These are phyloP conservation scores for Fraxinus paxiana DNA, from an alignment of 305 asterid genomes.

Conservation along the genomic window DNA sequence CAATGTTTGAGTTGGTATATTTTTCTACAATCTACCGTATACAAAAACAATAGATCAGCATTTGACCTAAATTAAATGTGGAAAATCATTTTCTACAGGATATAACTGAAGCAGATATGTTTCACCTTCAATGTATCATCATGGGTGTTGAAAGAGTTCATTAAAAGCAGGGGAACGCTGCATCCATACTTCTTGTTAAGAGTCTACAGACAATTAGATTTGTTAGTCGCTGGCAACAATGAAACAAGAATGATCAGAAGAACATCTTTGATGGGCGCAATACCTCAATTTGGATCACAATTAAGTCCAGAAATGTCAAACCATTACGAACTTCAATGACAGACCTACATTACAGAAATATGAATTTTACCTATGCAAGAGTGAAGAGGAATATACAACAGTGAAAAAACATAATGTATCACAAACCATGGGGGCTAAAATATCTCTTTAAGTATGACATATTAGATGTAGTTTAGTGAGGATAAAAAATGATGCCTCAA, in stretches of 20 bases:
- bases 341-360: constrained; percentile 47
- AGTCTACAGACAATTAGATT: constrained; percentile 45
- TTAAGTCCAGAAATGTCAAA: constrained; percentile 93
- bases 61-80: not conserved
- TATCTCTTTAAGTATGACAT: not conserved
- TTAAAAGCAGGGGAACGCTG: constrained; percentile 81
- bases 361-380: not conserved
- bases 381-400: not conserved
- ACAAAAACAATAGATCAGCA: constrained; percentile 20
- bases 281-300: constrained; percentile 96
- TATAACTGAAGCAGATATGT: not conserved
- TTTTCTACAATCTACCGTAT: constrained; percentile 72
- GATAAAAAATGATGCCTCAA: not conserved
- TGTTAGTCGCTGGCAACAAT: constrained; percentile 21
- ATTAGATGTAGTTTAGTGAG: constrained; percentile 9
- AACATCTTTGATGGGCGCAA: not conserved
- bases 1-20: constrained; percentile 60
- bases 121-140: constrained; percentile 88
- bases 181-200: constrained; percentile 82
- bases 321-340: constrained; percentile 96
- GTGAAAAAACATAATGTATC: not conserved
- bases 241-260: constrained; percentile 4
- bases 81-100: not conserved
- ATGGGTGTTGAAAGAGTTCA: constrained; percentile 97
- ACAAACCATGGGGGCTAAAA: not conserved